Evolutionary conservation across 495 filamentous ascomycete species (phyloP), one percentile per base, ranked within the genome.

Genomic region (Penicillium ochrochloron): DNA sequence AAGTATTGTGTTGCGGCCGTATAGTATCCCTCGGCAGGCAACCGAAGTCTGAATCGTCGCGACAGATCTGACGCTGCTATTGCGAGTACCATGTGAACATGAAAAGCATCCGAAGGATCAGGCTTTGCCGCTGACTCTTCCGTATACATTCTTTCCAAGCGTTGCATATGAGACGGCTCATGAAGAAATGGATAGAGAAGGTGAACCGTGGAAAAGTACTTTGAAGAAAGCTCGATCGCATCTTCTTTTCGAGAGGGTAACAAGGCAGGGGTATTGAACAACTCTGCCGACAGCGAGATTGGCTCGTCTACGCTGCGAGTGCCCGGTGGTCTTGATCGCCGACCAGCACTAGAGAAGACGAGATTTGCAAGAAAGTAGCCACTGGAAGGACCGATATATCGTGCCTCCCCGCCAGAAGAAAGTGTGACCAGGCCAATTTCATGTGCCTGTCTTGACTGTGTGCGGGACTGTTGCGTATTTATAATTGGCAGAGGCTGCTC

Each of bases 31-130:
- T 83, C 80, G 0, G 72, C 79, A 1, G 80, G 75, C 23, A 83
- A 75, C 11, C 70, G 74, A 25, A 79, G 54, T 42, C 78, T 77
- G 59, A 75, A 73, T 17, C 76, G 71, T 2, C 78, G 67, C 1
- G 78, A 80, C 3, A 81, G 68, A 55, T 80, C 74, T n/a, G 75
- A 74, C 3, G 80, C 72, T 3, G 76, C 71, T 59, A 83, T 78
- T 7, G 80, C 78, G 3, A 83, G 57, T 10, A 83, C 80, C 78
- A 83, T 80, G 60, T 76, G 78, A 5, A 80, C 73, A 46, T 82
- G 80, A 52, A 80, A 82, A 14, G 63, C 64, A 7, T 62, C 68
- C 1, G 72, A 42, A 8, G 75, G 69, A 27, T 70, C 52, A 1
- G 46, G 48, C 5, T 15, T 59, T 3, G 48, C 59, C 21, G 57